Evolutionary conservation across 1,284 basidiomycete genomes (phyloP), one percentile per base, ranked within the genome.

Genomic region (Wolfiporia cocos): DNA sequence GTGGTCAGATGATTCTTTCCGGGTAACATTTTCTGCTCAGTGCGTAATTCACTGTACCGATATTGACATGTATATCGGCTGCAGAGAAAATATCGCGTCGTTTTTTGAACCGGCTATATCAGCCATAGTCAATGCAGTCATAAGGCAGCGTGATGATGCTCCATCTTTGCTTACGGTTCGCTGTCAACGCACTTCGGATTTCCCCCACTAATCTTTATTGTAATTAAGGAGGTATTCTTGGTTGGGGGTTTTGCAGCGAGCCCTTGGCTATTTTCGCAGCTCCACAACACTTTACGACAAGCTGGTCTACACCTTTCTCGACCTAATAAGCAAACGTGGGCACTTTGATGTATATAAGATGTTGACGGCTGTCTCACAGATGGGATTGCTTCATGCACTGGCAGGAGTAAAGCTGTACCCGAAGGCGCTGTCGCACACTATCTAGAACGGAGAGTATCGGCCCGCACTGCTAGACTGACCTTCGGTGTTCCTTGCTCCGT

Each of bases 261-360:
- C 15, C 59, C 67, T 23, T 70, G 58, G 57, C 53, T 69, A 4
- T 64, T 62, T 33, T 44, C 48, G 1, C 46, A 39, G 22, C n/a
- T 41, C 70, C 7, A 53, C 60, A 31, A 45, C 43, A 0, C 46
- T 54, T 12, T 48, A 69, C 9, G 5, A 41, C 54, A 26, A 7
- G 66, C 51, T 57, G 57, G n/a, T 1, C 38, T 73, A 31, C 49
- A 49, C 1, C 57, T 76, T 23, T 61, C 60, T 46, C 63, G 72
- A 2, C 73, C 72, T 9, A 70, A 74, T 35, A 65, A 57, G 20
- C 65, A 71, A 41, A 64, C 68, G 46, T 49, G 42, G 7, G 34
- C 36, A 3, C 18, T 53, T 56, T 39, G 10, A 19, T 10, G 10
- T 17, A 7, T 17, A 20, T 5, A 5, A 20, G 20, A 5, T 12